Base-by-base conservation (phyloP, 768 basidiomycete species). In the Collybiopsis confluens region DNA sequence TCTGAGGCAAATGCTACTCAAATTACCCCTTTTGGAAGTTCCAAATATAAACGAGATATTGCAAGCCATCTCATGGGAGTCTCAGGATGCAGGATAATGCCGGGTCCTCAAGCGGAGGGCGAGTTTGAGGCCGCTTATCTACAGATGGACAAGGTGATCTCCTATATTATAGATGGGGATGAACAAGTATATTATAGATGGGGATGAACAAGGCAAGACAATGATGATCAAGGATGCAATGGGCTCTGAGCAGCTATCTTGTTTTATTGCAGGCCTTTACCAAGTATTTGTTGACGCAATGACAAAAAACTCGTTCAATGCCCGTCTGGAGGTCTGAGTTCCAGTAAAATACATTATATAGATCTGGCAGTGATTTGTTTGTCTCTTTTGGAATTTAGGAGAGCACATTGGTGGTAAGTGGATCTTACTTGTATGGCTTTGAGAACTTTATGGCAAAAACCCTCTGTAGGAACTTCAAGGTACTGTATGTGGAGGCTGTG, bases 71-170 rank as follows among this genome's bases (percentile, higher is more conserved):
- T 72, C 4, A 59, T 65, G 0, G 58, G 56, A 0, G 56, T 72
- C 24, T 64, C 67, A 9, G 71, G 70, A 0, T 72, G 67, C 52
- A 58, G 70, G 0, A 62, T 69, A 16, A 38, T 33, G 0, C 65
- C 66, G 6, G 67, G 66, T 0, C 18, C 28, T 3, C 54, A 44
- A 3, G 59, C 53, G 1, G 40, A 50, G 20, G 68, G 68, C 1
- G 16, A 16, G 0, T 59, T 36, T 21, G 27, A 62, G 1, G 59
- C 58, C 0, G 38, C 36, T 1, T 71, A 72, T 35, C n/a, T 70
- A 0, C 70, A 72, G 40, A 73, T 70, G 0, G 70, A 72, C 56
- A 73, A 73, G 49, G 28, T 68, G 0, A 20, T 65, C 15, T 68
- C 61, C 0, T 66, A 66, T 28, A 55, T 54, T 9, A 54, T 45